phyloP scores from a whole-genome alignment of 371 early-diverging fungal genomes.

The Lichtheimia ornata region DNA sequence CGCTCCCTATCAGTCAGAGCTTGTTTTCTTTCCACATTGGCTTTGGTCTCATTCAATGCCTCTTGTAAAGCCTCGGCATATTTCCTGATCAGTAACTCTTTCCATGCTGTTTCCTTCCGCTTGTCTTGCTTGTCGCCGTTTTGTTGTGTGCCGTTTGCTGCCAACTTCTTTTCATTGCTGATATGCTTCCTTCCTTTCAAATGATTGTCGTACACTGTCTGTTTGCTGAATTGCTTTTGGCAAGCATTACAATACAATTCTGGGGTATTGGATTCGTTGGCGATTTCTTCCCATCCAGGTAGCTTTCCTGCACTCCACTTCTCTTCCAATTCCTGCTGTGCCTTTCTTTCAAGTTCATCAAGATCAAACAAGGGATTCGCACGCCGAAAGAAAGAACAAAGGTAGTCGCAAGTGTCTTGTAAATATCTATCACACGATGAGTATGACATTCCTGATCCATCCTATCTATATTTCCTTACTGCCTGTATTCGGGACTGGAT shows the following conservation, averaged over 20 bases:
- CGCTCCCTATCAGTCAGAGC: slow-evolving; percentile 91
- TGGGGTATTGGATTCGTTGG: slow-evolving; percentile 36
- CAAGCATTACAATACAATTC: slow-evolving; percentile 82
- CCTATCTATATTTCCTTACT: slow-evolving; percentile 31
- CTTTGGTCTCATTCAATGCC: slow-evolving; percentile 78
- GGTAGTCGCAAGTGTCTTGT: slow-evolving; percentile 61
- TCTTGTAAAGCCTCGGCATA: slow-evolving; percentile 63
- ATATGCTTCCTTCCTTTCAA: slow-evolving; percentile 88
- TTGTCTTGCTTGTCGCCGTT: slow-evolving; percentile 46
- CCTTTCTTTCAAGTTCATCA: slow-evolving; percentile 48
- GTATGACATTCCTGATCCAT: neutral
- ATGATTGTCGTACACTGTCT: slow-evolving; percentile 85
- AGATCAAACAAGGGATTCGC: slow-evolving; percentile 83
- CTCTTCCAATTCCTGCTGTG: slow-evolving; percentile 57
- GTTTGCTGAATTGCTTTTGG: slow-evolving; percentile 81
- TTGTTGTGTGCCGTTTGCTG: slow-evolving; percentile 19
- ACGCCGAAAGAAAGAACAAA: slow-evolving; percentile 76
- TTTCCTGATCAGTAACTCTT: slow-evolving; percentile 66
- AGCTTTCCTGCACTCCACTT: slow-evolving; percentile 63
- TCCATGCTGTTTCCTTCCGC: slow-evolving; percentile 60
- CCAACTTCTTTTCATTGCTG: slow-evolving; percentile 71
- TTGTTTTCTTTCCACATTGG: slow-evolving; percentile 92
- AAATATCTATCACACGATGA: slow-evolving; percentile 60
- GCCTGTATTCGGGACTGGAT: slow-evolving; percentile 56
- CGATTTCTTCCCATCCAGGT: slow-evolving; percentile 64